Evolutionary conservation across 805 yeast species (phyloP), one percentile per base, ranked within the genome.

Genomic region (Cyberlindnera saturnus): DNA sequence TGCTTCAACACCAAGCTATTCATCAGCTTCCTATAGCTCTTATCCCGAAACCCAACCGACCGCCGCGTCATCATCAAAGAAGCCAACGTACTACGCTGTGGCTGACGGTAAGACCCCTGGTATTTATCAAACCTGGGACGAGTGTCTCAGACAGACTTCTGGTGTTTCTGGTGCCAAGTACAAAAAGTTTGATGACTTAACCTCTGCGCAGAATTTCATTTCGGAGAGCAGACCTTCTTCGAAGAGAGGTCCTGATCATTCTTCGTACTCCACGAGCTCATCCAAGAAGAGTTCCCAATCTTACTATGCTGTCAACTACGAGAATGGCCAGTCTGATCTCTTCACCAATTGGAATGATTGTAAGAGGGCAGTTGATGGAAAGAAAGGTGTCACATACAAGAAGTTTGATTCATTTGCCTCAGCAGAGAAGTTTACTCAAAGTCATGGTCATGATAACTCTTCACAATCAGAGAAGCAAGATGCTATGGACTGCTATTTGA

Each of bases 81-180:
- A 39, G 16, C 17, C 13, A 8, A 16, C 30, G 8, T 74, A 51
- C 49, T 81, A 81, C 48, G 86, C 84, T 0, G 86, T 81, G 1
- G 66, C 63, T 10, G 63, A 61, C 6, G 86, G 87, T 2, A 63
- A 30, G 14, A 44, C 43, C 1, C 54, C 63, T 1, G 96, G 95
- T 0, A 65, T 87, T 1, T 87, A 64, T 58, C 51, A 42, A 6
- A 61, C 59, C 20, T 88, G 96, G 96, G 55, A 58, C 2, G 75
- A 70, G 3, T 78, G 83, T 46, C 64, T 71, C 41, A 44, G 49
- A 0, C 74, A 77, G 36, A 82, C 80, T 0, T 52, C 53, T 6
- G 86, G 89, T 1, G 38, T n/a, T n/a, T 23, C 18, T 7, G 50
- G 50, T 42, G 51, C 55, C 46, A 61, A 18, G 8, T 74, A 49